Conservation (phyloP, 176 grass and related monocot species). For the Triticum monococcum region DNA sequence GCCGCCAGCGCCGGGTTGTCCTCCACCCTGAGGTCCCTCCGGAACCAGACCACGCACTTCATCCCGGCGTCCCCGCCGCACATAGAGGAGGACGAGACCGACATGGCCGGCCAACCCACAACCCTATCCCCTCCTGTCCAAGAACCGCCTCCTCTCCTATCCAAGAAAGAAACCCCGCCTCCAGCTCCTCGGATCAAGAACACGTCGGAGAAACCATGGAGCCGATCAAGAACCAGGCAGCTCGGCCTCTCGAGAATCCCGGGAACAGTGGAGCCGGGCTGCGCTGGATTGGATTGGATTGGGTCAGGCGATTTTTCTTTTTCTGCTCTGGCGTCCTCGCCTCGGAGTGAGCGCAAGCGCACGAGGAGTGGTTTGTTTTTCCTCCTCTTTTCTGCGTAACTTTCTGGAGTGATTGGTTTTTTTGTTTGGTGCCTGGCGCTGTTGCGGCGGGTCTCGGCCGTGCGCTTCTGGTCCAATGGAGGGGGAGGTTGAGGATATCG, state of each 20-base stretch:
- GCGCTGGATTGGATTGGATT: conserved; percentile 5
- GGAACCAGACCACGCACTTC: conserved; percentile 80
- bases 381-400: no score
- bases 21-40: conserved; percentile 81
- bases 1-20: conserved; percentile 84
- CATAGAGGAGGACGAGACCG: conserved; percentile 39
- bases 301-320: neutral
- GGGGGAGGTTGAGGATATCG: conserved; percentile 45
- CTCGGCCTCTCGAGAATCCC: conserved; percentile 18
- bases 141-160: neutral
- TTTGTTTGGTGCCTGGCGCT: conserved; percentile 28
- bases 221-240: neutral
- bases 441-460: conserved; percentile 30
- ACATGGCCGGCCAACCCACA: conserved; percentile 25
- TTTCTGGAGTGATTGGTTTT: neutral
- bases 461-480: conserved; percentile 42
- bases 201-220: conserved; percentile 22
- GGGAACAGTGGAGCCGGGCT: neutral
- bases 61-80: conserved; percentile 38
- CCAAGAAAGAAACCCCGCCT: neutral
- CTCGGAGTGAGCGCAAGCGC: neutral
- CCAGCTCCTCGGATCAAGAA: conserved; percentile 16
- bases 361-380: neutral
- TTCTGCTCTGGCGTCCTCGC: neutral
- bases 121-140: neutral